phyloP scores from a whole-genome alignment of 2,329 filamentous ascomycete genomes.

The Nothophaeocryptopus gaeumannii region DNA sequence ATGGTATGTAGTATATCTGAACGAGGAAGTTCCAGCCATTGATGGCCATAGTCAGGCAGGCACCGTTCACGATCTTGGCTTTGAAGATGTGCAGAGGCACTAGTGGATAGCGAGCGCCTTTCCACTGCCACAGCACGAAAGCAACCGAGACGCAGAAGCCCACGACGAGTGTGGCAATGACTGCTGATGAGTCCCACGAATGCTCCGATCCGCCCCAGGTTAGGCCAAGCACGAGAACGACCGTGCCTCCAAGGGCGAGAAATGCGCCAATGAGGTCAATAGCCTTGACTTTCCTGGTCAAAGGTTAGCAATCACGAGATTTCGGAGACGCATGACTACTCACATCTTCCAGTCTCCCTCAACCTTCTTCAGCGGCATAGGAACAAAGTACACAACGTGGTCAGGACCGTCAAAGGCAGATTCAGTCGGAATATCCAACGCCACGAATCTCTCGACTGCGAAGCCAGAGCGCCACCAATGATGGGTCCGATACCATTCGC shows the following conservation, averaged over 20 bases:
- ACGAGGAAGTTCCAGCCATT: constrained; percentile 60
- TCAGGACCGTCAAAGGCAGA: constrained; percentile 51
- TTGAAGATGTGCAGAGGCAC: constrained; percentile 55
- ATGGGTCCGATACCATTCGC: constrained; percentile 44
- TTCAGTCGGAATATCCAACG: constrained; percentile 38
- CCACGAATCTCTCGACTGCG: constrained; percentile 19
- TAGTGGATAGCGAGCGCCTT: constrained; percentile 49
- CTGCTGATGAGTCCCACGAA: constrained; percentile 54
- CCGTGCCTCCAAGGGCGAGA: constrained; percentile 51
- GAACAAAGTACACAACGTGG: constrained; percentile 49
- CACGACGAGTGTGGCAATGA: constrained; percentile 52
- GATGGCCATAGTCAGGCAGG: constrained; percentile 48
- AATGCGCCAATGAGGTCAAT: constrained; percentile 56
- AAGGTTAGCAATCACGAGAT: constrained; percentile 40
- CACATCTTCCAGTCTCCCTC: constrained; percentile 47
- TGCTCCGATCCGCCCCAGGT: constrained; percentile 54
- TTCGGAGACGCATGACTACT: constrained; percentile 39
- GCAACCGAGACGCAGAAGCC: constrained; percentile 49
- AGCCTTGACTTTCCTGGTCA: constrained; percentile 44
- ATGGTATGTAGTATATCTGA: constrained; percentile 47
- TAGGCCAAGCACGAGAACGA: constrained; percentile 54
- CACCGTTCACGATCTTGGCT: constrained; percentile 53
- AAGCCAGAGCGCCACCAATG: constrained; percentile 44
- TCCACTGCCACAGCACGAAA: constrained; percentile 56
- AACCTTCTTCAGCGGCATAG: constrained; percentile 57